Percentiles rank a stretch among this genome's conserved stretches.
These are phyloP conservation scores for Allium fistulosum DNA, from an alignment of 106 monocot genomes.

Conservation along the genomic window DNA sequence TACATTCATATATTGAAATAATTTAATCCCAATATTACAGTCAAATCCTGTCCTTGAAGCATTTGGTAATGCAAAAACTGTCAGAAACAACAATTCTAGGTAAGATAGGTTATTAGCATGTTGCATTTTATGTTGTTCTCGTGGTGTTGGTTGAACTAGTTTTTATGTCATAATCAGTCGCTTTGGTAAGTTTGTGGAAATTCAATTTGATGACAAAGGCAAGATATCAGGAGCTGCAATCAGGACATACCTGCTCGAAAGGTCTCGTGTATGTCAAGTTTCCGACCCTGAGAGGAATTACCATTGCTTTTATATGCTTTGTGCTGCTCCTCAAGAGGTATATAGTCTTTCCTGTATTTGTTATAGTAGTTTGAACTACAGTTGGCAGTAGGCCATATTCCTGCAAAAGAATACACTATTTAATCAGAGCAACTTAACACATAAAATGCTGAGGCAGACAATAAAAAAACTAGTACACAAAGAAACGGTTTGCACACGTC, in stretches of 20 bases:
- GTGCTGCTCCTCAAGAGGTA: conserved; percentile 56
- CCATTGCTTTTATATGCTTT: conserved; percentile 69
- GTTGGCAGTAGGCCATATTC: neutral
- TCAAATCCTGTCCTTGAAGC: conserved; percentile 97
- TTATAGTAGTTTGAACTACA: neutral
- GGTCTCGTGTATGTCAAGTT: conserved; percentile 63
- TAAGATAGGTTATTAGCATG: conserved; percentile 1
- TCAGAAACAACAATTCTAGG: conserved; percentile 95
- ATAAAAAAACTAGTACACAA: neutral
- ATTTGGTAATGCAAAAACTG: conserved; percentile 96
- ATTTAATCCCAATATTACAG: conserved; percentile 22
- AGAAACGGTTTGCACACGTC: neutral
- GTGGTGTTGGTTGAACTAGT: neutral
- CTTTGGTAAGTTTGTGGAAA: conserved; percentile 71
- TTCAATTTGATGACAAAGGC: conserved; percentile 52
- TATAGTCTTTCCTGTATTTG: neutral
- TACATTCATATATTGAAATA: neutral
- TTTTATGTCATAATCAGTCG: conserved; percentile 27
- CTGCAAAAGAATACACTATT: neutral
- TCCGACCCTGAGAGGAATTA: conserved; percentile 70
- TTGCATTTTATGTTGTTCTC: neutral
- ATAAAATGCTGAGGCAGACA: neutral
- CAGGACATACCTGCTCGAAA: conserved; percentile 67
- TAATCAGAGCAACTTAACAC: no score
- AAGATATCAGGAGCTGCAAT: conserved; percentile 67